These are phyloP conservation scores for Syncephalastrum racemosum DNA, from an alignment of 371 early-diverging fungal genomes.

Conservation along the genomic window DNA sequence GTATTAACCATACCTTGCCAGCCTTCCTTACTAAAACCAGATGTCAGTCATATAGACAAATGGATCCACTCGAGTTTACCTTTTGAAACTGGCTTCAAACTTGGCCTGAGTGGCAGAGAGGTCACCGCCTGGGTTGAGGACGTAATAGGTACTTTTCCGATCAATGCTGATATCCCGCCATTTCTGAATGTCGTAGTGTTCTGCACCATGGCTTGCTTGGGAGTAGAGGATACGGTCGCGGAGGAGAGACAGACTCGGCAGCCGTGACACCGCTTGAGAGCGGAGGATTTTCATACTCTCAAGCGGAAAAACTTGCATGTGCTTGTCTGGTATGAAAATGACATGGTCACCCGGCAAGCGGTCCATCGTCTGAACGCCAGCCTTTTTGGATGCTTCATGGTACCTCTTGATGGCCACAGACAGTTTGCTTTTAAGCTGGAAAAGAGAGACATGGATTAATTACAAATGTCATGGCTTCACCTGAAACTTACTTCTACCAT, in stretches of 20 bases:
- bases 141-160: constrained; percentile 62
- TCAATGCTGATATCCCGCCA: constrained; percentile 53
- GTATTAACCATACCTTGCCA: constrained; percentile 78
- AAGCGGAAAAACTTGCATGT: constrained; percentile 81
- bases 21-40: constrained; percentile 16
- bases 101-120: constrained; percentile 76
- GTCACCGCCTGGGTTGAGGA: constrained; percentile 91
- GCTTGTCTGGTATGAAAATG: constrained; percentile 81
- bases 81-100: constrained; percentile 63
- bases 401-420: constrained; percentile 19
- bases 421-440: constrained; percentile 23
- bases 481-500: too few relatives aligned
- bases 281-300: constrained; percentile 80
- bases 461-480: too few relatives aligned
- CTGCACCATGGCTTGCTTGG: constrained; percentile 11
- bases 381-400: constrained; percentile 17
- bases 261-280: constrained; percentile 69
- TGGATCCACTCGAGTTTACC: constrained; percentile 24
- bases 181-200: constrained; percentile 13
- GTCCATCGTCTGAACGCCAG: constrained; percentile 20
- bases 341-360: constrained; percentile 54
- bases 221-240: constrained; percentile 60
- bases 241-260: constrained; percentile 78
- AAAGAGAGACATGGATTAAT: too few relatives aligned
- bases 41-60: neutral